A percentile compares a stretch with the other conserved stretches of the same genome.
These are phyloP conservation scores for Penstemon eatonii DNA, from an alignment of 257 asterid species.

Conservation along the genomic window DNA sequence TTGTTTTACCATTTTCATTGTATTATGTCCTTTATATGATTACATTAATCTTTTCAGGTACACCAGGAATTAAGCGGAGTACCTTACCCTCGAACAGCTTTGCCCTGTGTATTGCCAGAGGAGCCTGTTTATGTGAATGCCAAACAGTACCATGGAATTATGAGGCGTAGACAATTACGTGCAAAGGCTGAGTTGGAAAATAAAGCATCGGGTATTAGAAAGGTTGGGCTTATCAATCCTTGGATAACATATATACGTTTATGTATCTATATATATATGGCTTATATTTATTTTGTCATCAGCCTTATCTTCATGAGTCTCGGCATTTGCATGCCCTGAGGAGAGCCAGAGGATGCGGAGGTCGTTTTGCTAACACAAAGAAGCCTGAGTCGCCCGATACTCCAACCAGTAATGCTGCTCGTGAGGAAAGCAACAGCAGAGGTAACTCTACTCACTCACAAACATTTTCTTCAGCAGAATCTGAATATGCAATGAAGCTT, in stretches of 20 bases:
- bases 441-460: conserved; percentile 16
- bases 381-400: conserved; percentile 28
- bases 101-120: conserved; percentile 38
- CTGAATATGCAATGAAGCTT: conserved; percentile 13
- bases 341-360: conserved; percentile 70
- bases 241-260: no score
- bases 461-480: conserved; percentile 17
- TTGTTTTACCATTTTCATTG: not conserved
- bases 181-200: conserved; percentile 72
- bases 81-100: conserved; percentile 26
- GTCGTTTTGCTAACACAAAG: conserved; percentile 62
- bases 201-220: conserved; percentile 41
- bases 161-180: conserved; percentile 63
- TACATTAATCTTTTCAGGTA: conserved; percentile 30
- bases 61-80: conserved; percentile 31
- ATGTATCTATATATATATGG: not conserved
- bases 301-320: conserved; percentile 75
- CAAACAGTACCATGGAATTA: conserved; percentile 50
- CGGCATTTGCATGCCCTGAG: conserved; percentile 54
- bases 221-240: conserved; percentile 39
- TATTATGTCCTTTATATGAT: not conserved
- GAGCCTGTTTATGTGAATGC: conserved; percentile 72
- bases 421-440: conserved; percentile 21
- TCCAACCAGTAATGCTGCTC: conserved; percentile 16
- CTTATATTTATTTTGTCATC: conserved; percentile 18